Base-by-base conservation (phyloP, 1,284 basidiomycete species). In the Vanrija pseudolonga region DNA sequence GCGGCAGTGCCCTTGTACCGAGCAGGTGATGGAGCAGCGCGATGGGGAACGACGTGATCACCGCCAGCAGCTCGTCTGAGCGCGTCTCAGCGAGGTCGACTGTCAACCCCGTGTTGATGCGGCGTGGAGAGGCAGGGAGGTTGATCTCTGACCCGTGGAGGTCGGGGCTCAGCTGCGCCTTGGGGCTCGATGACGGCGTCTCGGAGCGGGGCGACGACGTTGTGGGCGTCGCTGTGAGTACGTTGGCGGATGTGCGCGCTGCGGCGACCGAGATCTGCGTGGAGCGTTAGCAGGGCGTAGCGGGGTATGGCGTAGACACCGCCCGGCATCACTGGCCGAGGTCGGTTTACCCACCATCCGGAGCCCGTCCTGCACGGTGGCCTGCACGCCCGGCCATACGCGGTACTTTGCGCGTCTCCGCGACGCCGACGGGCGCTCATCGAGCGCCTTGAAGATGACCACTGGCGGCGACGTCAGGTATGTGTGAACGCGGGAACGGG, bases 11-110 rank as follows among this genome's bases (percentile, higher is more conserved):
- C 17, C 73, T 59, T 3, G 66, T 73, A 1, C 60, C 60, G 23
- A 69, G 65, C 2, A 77, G 59, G 50, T 77, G 74, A 52, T 75
- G 71, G 66, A 76, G 74, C 28, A 77, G 51, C 2, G 75, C 72
- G 36, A 76, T 71, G 1, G 70, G 69, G 48, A 75, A 77, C 14
- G 68, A 71, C 0, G 72, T 68, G 3, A 76, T 41, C 11, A 76
- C 50, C 2, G 69, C 69, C 9, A 68, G 56, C 2, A 77, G 60
- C 55, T 77, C 75, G 28, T 74, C 69, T 2, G 57, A 53, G 28
- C 53, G 51, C 15, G 53, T 49, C 7, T 53, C 44, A 2, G 32
- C 32, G 11, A 32, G 32, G 32, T 32, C 32, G 14, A 9, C 32
- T 14, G 32, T 14, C 12, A 32, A 32, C 32, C 11, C 32, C 7